Evolutionary conservation across 176 grass and related monocot genomes (phyloP), one percentile per base, ranked within the genome.

Genomic region (Eleusine indica): DNA sequence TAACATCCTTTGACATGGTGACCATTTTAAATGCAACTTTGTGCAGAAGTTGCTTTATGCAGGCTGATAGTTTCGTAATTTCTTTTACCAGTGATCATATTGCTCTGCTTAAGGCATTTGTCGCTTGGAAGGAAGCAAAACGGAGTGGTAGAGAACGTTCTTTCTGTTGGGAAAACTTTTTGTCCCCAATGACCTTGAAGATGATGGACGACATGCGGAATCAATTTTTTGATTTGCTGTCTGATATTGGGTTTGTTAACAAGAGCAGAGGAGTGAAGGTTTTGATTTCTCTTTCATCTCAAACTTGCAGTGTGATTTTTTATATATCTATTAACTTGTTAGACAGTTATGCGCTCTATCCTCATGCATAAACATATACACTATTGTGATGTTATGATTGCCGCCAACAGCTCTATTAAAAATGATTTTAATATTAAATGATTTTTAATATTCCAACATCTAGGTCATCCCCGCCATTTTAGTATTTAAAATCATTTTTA

Each of bases 131-230:
- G 83, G 79, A 90, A 75, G 92, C 88, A 65, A 98, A 82, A 84
- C 54, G 39, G 66, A 88, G 74, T 80, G 93, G 96, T 75, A 91
- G 89, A 52, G 96, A 98, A 28, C 91, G 87, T 54, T 68, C 89
- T 89, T 98, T 98, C 71, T 98, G 96, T 76, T 98, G 92, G 92
- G 89, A 98, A 82, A 95, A 93, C 79, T 98, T 95, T 81, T 85
- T 95, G 42, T 95, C 96, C 58, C 85, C 92, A 41, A 76, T 93
- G 71, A 90, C 92, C 66, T 82, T 98, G 77, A 86, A 95, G 82
- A 95, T 98, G 96, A 98, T 98, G 90, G 96, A 95, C 2, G 92
- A 93, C 85, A 95, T 95, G 96, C 86, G 89, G 61, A 91, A 89
- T 77, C 96, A 98, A 73, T 98, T 95, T 75, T 70, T 98, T 87